Base-by-base conservation (phyloP, 192 early-diverging fungal species). In the Pilobolus umbonatus region DNA sequence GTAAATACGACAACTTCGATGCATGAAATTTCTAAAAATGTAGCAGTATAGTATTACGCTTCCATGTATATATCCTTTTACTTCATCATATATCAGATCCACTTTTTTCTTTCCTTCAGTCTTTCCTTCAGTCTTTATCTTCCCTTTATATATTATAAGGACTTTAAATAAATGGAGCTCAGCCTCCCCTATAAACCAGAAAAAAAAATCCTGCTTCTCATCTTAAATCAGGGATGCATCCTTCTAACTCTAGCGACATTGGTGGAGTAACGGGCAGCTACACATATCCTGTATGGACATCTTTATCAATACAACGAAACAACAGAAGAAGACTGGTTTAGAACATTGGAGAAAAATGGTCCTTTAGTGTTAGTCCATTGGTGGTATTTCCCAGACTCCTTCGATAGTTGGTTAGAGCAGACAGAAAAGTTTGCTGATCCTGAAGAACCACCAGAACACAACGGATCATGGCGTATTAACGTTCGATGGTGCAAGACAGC, bases 381-480 rank as follows among this genome's bases (percentile, higher is more conserved):
- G 83, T 86, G 86, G 85, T 87, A 87, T 65, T 85, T 84, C 34
- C 89, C 89, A 29, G 89, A 89, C 58, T 89, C 89, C 6, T 88
- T 87, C 62, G 89, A 91, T 49, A 78, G 75, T 10, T 91, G 85
- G 86, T 42, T 89, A 19, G 57, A 78, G 2, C 84, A 83, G 36
- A 80, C 79, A 24, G 65, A 78, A 30, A 77, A 79, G 34, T 86
- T 79, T 55, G 81, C 81, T 38, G 85, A 86, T 52, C 78, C 83
- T 45, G 75, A 82, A 45, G 69, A 73, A 15, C 77, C 79, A 0
- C 85, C 81, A 2, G 74, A 81, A 28, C 88, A 86, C 56, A 64
- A 46, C 8, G 88, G 89, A 0, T 72, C 86, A 0, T 91, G 88
- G 88, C 73, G 74, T 35, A 79, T 93, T 10, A 80, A 78, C 19